These are phyloP conservation scores for Vigna angularis DNA, from an alignment of 306 rosid genomes.

Conservation along the genomic window DNA sequence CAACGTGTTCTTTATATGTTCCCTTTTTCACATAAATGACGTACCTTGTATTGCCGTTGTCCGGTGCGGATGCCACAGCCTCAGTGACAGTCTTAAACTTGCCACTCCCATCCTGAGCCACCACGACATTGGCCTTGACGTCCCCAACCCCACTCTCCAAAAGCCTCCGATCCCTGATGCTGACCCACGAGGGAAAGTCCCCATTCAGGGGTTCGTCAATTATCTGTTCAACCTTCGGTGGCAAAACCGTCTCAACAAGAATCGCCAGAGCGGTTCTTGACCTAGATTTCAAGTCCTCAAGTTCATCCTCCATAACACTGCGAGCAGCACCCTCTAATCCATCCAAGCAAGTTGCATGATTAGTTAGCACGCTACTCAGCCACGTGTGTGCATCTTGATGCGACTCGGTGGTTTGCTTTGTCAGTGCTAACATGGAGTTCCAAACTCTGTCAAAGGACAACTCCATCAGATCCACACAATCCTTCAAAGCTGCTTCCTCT, in stretches of 20 bases:
- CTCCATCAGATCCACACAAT: conserved; percentile 66
- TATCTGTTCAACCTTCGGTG: not conserved
- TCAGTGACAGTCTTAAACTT: conserved; percentile 64
- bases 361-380: conserved; percentile 76
- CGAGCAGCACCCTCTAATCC: conserved; percentile 51
- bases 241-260: conserved; percentile 46
- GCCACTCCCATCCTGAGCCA: conserved; percentile 83
- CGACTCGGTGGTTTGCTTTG: conserved; percentile 25
- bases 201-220: conserved; percentile 35
- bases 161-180: conserved; percentile 55
- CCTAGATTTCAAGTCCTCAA: conserved; percentile 54
- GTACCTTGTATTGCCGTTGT: conserved; percentile 60
- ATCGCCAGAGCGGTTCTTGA: conserved; percentile 62
- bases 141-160: conserved; percentile 43
- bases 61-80: conserved; percentile 66
- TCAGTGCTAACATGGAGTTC: conserved; percentile 53
- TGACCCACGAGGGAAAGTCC: conserved; percentile 60
- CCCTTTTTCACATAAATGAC: conserved; percentile 74
- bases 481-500: conserved; percentile 53
- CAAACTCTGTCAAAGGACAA: conserved; percentile 54
- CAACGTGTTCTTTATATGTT: conserved; percentile 63
- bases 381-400: conserved; percentile 69
- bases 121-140: conserved; percentile 62
- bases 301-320: conserved; percentile 45
- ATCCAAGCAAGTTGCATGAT: conserved; percentile 74